Percentiles rank a stretch among this genome's conserved stretches.
phyloP scores from a whole-genome alignment of 495 filamentous ascomycete genomes.

The Penicillium cinerascens region DNA sequence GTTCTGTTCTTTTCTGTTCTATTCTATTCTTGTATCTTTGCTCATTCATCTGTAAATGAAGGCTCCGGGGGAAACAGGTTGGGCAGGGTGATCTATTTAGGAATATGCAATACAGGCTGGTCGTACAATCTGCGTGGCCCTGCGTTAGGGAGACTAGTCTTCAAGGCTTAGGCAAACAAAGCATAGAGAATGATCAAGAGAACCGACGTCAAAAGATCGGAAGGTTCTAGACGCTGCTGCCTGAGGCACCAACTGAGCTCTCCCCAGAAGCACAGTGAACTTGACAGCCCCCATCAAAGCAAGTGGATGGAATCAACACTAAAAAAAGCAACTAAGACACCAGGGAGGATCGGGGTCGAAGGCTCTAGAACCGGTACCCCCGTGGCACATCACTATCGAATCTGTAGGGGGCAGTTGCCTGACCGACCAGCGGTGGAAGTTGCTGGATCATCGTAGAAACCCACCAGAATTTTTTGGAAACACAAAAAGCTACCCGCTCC shows the following conservation, averaged over 20 bases:
- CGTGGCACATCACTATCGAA: background rate
- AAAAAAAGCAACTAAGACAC: background rate
- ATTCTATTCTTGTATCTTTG: conserved; percentile 5
- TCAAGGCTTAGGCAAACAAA: no score
- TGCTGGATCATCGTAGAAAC: conserved; percentile 48
- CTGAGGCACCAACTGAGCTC: conserved; percentile 10
- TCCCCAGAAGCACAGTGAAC: conserved; percentile 1
- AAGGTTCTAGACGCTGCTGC: conserved; percentile 20
- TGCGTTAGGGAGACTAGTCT: background rate
- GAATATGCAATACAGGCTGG: background rate
- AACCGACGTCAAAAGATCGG: no score
- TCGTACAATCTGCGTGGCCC: background rate
- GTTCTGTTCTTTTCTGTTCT: conserved; percentile 4
- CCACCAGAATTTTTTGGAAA: conserved; percentile 34
- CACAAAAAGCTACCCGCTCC: conserved; percentile 28
- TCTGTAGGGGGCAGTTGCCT: conserved; percentile 15
- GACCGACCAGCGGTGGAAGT: conserved; percentile 38
- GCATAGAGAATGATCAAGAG: background rate
- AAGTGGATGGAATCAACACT: background rate
- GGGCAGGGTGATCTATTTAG: background rate
- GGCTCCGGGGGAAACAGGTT: background rate
- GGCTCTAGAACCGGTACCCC: conserved; percentile 31
- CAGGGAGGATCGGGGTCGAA: conserved; percentile 2
- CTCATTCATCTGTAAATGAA: background rate
- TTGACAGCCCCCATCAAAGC: background rate